Evolutionary conservation across 805 yeast genomes (phyloP).

Genomic region (Cyberlindnera americana): DNA sequence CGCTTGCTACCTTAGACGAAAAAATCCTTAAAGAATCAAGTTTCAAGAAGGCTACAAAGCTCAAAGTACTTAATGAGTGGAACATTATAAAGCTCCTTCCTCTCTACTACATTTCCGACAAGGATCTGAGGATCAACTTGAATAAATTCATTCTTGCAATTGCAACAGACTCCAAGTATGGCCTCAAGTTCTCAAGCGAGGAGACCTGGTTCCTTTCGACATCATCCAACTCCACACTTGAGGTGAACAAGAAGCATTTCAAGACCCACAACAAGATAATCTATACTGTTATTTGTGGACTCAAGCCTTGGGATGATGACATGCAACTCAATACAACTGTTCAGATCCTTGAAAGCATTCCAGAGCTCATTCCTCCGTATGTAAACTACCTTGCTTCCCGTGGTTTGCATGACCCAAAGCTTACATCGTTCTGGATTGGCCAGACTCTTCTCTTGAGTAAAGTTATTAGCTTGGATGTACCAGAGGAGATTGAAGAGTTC

Average conservation of each 20-base stretch:
- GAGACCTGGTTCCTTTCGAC: constrained; percentile 46
- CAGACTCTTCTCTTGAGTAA: constrained; percentile 59
- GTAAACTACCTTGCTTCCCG: constrained; percentile 54
- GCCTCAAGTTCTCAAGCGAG: constrained; percentile 43
- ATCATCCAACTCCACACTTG: constrained; percentile 29
- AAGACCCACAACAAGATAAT: constrained; percentile 65
- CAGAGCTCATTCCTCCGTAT: constrained; percentile 75
- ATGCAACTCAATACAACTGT: constrained; percentile 54
- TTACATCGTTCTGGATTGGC: constrained; percentile 81
- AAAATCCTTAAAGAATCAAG: constrained; percentile 54
- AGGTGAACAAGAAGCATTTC: constrained; percentile 49
- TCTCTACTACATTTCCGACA: constrained; percentile 40
- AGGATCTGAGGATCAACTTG: constrained; percentile 36
- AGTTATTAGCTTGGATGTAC: constrained; percentile 55
- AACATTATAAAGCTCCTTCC: constrained; percentile 55
- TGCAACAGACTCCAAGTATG: constrained; percentile 46
- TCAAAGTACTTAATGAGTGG: constrained; percentile 76
- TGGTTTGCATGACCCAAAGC: constrained; percentile 74
- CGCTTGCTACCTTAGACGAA: constrained; percentile 46
- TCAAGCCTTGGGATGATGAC: constrained; percentile 82
- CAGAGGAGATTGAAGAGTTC: constrained; percentile 33
- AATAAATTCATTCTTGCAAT: constrained; percentile 46
- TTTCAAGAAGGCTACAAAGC: constrained; percentile 66
- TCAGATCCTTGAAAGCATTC: constrained; percentile 46
- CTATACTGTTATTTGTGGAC: constrained; percentile 53